phyloP scores from a whole-genome alignment of 192 early-diverging fungal genomes.

The Chytriomyces sp. region DNA sequence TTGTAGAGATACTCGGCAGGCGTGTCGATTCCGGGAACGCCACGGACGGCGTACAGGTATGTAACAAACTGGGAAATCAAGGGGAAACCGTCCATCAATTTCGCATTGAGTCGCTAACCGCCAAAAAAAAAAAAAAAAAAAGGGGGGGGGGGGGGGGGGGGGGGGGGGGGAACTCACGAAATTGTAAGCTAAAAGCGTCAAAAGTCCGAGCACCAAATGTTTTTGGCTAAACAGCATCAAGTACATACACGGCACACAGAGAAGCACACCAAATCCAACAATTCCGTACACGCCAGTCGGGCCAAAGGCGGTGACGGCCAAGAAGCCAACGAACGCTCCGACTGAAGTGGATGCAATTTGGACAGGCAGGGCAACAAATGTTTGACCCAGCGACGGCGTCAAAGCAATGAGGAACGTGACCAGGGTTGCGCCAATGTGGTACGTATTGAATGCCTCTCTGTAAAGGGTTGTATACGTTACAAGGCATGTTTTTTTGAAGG shows the following conservation, averaged over 20 bases:
- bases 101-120: background rate
- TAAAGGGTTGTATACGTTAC: background rate
- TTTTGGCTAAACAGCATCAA: conserved; percentile 12
- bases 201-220: conserved; percentile 12
- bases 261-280: conserved; percentile 11
- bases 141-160: no score
- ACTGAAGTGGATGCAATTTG: conserved; percentile 17
- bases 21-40: conserved; percentile 3
- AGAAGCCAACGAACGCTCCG: background rate
- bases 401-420: conserved; percentile 13
- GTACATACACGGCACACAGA: conserved; percentile 7
- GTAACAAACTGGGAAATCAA: conserved; percentile 1
- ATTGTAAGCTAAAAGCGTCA: conserved; percentile 18
- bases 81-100: no score
- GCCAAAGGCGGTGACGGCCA: background rate
- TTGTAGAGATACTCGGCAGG: background rate
- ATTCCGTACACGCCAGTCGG: background rate
- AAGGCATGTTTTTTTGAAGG: background rate
- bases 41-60: background rate
- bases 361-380: background rate
- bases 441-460: background rate
- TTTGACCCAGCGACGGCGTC: conserved; percentile 20
- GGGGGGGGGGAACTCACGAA: background rate
- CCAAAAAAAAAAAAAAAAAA: background rate
- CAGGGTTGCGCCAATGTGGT: background rate